phyloP scores from a whole-genome alignment of 345 rosid species.

The Corchorus capsularis region DNA sequence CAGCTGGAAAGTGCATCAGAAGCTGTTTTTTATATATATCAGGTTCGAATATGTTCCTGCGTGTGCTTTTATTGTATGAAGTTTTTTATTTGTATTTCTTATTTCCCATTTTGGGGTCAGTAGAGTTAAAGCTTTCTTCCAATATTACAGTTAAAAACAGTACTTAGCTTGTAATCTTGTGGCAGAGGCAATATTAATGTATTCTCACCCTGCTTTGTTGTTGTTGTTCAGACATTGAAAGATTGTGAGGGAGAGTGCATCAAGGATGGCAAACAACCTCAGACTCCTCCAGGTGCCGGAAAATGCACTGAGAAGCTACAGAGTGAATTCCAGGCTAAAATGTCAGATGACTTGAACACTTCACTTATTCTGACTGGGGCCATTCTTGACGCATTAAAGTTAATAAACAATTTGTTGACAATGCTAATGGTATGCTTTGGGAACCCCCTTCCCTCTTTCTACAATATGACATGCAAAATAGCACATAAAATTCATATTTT shows the following conservation, averaged over 20 bases:
- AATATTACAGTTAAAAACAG: not conserved
- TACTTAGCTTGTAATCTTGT: not conserved
- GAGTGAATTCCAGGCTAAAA: conserved; percentile 63
- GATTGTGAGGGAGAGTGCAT: conserved; percentile 59
- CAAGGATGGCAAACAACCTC: conserved; percentile 40
- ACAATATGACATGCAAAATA: too few relatives aligned
- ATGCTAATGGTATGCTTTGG: conserved; percentile 59
- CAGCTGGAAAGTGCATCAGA: conserved; percentile 81
- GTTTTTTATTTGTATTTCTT: not conserved
- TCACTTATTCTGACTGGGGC: conserved; percentile 79
- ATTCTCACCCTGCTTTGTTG: not conserved
- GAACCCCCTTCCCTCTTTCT: not conserved
- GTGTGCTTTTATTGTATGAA: not conserved
- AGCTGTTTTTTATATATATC: conserved; percentile 73
- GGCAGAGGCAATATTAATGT: not conserved
- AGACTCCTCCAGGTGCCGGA: conserved; percentile 52
- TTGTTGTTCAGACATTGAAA: conserved; percentile 64
- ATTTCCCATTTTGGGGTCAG: too few relatives aligned
- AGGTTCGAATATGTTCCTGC: conserved; percentile 41
- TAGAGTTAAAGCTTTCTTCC: too few relatives aligned
- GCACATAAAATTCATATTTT: too few relatives aligned
- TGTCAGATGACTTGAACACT: conserved; percentile 84
- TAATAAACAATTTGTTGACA: conserved; percentile 60
- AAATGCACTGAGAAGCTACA: conserved; percentile 51
- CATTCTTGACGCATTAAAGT: conserved; percentile 79